Evolutionary conservation across 1,139 yeast species (phyloP).

Genomic region (Pichia sp.): DNA sequence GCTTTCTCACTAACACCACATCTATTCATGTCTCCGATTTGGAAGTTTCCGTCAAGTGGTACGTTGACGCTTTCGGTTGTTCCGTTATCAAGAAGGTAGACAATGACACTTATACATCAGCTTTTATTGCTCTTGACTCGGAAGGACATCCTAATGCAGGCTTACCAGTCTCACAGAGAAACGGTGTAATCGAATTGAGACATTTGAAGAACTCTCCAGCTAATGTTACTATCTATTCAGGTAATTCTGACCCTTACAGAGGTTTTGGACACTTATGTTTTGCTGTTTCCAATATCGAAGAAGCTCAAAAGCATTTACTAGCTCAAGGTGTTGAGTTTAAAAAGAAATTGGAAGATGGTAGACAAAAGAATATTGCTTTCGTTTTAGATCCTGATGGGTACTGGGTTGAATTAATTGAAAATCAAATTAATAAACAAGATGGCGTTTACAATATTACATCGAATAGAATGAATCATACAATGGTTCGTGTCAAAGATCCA

Average conservation of each 20-base stretch:
- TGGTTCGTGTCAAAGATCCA: constrained; percentile 90
- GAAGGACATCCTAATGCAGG: constrained; percentile 37
- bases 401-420: constrained; percentile 87
- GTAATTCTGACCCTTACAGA: constrained; percentile 74
- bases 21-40: constrained; percentile 83
- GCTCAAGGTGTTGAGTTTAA: constrained; percentile 64
- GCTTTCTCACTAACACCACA: constrained; percentile 57
- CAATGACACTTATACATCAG: constrained; percentile 56
- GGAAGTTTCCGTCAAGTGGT: constrained; percentile 61
- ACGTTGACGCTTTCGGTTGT: constrained; percentile 71
- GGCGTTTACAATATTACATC: constrained; percentile 35
- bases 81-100: constrained; percentile 46
- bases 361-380: constrained; percentile 89
- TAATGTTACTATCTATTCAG: constrained; percentile 50
- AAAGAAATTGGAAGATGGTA: constrained; percentile 79
- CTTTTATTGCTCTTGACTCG: constrained; percentile 56
- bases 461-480: constrained; percentile 77
- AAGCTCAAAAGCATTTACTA: constrained; percentile 50
- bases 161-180: constrained; percentile 51
- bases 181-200: constrained; percentile 78
- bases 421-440: constrained; percentile 39
- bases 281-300: constrained; percentile 72
- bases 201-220: constrained; percentile 59
- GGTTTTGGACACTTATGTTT: constrained; percentile 95
- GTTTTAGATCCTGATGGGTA: constrained; percentile 93